Conservation (phyloP, 164 flowering plant species). For the Litsea cubeba region DNA sequence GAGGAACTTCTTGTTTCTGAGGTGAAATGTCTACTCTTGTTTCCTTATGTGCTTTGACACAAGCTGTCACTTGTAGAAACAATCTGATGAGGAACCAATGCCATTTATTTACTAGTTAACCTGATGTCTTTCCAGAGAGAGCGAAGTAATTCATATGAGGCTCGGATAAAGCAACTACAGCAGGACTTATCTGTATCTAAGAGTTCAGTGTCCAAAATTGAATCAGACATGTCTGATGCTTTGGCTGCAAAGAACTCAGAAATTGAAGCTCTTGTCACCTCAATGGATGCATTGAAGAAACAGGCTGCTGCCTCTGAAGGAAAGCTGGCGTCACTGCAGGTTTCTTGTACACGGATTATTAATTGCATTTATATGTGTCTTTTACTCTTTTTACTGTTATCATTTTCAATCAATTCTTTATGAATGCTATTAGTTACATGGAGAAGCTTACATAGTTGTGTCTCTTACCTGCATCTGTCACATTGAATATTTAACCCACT, state of each 20-base stretch:
- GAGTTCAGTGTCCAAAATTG: slow-evolving; percentile 57
- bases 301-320: slow-evolving; percentile 88
- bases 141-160: slow-evolving; percentile 67
- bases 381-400: not conserved
- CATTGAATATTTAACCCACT: too few relatives aligned
- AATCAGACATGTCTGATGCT: slow-evolving; percentile 79
- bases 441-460: too few relatives aligned
- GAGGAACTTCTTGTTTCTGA: slow-evolving; percentile 94
- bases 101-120: not conserved
- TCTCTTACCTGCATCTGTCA: too few relatives aligned
- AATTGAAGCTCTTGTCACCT: slow-evolving; percentile 68
- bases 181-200: slow-evolving; percentile 66
- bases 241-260: slow-evolving; percentile 91
- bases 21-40: slow-evolving; percentile 34
- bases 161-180: slow-evolving; percentile 73
- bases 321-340: slow-evolving; percentile 88
- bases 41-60: not conserved
- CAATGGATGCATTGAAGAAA: slow-evolving; percentile 76
- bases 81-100: not conserved
- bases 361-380: not conserved
- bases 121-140: slow-evolving; percentile 58
- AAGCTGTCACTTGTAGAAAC: not conserved
- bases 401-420: not conserved
- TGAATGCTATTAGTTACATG: too few relatives aligned
- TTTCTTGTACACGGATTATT: slow-evolving; percentile 13